Conservation (phyloP, 2,329 filamentous ascomycete species). For the Ceratocystis smalleyi region DNA sequence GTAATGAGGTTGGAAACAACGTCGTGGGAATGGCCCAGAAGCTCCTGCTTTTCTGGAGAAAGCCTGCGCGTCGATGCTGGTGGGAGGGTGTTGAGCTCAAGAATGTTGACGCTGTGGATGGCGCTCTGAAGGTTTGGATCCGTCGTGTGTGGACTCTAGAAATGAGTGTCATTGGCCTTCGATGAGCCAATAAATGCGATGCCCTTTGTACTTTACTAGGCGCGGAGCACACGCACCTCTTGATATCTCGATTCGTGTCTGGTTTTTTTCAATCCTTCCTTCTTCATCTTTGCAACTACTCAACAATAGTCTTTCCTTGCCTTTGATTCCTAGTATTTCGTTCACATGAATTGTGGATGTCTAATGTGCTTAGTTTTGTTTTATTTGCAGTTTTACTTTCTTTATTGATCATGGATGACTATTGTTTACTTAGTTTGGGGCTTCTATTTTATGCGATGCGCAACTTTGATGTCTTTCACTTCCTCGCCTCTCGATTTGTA, state of each 20-base stretch:
- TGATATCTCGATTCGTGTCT: neutral
- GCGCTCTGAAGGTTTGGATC: conserved; percentile 95
- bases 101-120: conserved; percentile 76
- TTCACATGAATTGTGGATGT: neutral
- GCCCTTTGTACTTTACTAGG: neutral
- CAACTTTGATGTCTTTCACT: too few relatives aligned
- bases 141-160: conserved; percentile 94
- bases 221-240: neutral
- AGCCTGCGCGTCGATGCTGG: conserved; percentile 92
- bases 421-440: too few relatives aligned
- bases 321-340: neutral
- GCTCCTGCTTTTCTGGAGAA: conserved; percentile 91
- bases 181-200: conserved; percentile 29
- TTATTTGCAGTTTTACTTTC: neutral
- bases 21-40: conserved; percentile 98
- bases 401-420: neutral
- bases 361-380: neutral
- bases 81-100: conserved; percentile 95
- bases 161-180: conserved; percentile 86
- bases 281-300: neutral
- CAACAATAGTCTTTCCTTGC: neutral
- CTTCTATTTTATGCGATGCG: too few relatives aligned
- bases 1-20: conserved; percentile 56
- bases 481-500: neutral
- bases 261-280: neutral